Percentiles rank a stretch among this genome's conserved stretches.
These are phyloP conservation scores for Saccharomycopsis sp. DNA, from an alignment of 805 yeast genomes.

Conservation along the genomic window DNA sequence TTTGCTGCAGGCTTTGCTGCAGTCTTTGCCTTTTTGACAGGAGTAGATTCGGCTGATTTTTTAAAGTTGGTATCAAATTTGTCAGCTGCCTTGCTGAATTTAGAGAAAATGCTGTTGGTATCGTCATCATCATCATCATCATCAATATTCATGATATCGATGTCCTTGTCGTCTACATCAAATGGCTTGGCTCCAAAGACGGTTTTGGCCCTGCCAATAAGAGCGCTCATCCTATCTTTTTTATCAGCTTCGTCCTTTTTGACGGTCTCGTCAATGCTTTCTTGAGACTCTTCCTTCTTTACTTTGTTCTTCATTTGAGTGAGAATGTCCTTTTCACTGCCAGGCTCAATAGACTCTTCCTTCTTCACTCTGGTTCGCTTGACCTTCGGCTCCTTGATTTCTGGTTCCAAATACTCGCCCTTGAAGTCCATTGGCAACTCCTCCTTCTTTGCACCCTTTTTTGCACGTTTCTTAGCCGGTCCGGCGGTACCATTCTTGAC, in stretches of 20 bases:
- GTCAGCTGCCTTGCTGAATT: constrained; percentile 15
- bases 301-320: constrained; percentile 7
- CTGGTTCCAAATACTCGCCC: constrained; percentile 18
- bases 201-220: constrained; percentile 18
- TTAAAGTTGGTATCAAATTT: constrained; percentile 15
- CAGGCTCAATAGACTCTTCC: constrained; percentile 15
- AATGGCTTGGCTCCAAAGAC: constrained; percentile 13
- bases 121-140: constrained; percentile 12
- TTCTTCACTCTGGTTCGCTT: constrained; percentile 14
- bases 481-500: constrained; percentile 15
- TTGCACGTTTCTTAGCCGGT: constrained; percentile 12
- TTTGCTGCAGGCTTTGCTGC: not conserved
- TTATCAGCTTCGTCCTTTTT: constrained; percentile 7
- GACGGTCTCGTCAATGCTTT: not conserved
- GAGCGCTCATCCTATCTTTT: constrained; percentile 9
- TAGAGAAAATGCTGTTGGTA: constrained; percentile 19
- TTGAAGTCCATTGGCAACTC: constrained; percentile 2
- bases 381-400: constrained; percentile 13
- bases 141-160: not conserved
- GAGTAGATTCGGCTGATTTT: not conserved
- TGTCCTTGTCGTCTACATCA: constrained; percentile 6
- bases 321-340: constrained; percentile 2
- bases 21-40: not conserved
- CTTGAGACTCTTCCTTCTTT: constrained; percentile 4
- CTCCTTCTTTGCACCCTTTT: constrained; percentile 7